A percentile compares a stretch with the other conserved stretches of the same genome.
phyloP scores from a whole-genome alignment of 2,329 filamentous ascomycete genomes.

The Ambrosiella xylebori region DNA sequence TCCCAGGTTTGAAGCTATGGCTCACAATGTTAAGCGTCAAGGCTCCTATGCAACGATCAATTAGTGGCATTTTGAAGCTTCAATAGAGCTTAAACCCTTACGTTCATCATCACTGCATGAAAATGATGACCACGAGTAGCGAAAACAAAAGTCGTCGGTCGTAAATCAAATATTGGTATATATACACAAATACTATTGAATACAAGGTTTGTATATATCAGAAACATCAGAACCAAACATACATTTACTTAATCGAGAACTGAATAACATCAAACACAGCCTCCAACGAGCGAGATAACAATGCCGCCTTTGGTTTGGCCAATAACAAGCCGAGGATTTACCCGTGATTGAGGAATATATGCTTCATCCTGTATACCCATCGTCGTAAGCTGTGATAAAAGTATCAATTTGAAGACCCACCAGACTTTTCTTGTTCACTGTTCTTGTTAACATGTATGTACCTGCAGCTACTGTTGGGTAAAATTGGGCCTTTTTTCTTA shows the following conservation, averaged over 20 bases:
- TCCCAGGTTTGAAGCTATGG: background rate
- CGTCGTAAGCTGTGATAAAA: too few species aligned
- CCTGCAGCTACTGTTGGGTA: too few species aligned
- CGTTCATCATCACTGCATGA: background rate
- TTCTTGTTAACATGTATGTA: too few species aligned
- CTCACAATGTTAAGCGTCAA: background rate
- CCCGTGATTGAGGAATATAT: background rate
- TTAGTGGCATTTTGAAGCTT: background rate
- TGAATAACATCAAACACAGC: too few species aligned
- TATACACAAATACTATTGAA: background rate
- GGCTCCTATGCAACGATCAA: background rate
- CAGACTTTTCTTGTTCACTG: too few species aligned
- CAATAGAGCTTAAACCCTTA: background rate
- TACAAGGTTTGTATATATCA: too few species aligned
- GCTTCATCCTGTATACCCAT: too few species aligned
- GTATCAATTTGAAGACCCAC: too few species aligned
- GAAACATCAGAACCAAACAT: too few species aligned
- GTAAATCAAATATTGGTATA: background rate
- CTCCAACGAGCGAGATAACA: too few species aligned
- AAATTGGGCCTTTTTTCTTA: too few species aligned
- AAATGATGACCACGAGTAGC: background rate
- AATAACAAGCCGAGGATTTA: background rate
- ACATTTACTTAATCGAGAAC: too few species aligned
- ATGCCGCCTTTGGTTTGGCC: background rate
- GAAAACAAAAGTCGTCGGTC: background rate